Conservation (phyloP, 179 eudicot genomes). For the Vitellaria paradoxa region DNA sequence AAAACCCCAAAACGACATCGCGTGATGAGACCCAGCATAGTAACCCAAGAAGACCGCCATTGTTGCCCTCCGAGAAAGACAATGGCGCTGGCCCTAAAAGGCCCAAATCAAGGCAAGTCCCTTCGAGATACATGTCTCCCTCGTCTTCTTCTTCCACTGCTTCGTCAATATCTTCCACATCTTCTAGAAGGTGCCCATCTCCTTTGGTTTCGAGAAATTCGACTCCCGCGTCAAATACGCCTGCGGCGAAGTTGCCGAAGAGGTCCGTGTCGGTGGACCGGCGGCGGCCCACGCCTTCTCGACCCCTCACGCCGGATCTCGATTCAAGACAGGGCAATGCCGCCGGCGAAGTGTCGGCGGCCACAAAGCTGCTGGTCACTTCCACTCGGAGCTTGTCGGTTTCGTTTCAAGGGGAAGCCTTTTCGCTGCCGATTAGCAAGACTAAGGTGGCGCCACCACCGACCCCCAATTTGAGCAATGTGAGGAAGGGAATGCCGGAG, state of each 20-base stretch:
- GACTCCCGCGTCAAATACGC: constrained; percentile 18
- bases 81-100: too few relatives aligned
- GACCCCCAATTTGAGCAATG: constrained; percentile 41
- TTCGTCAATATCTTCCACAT: constrained; percentile 46
- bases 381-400: constrained; percentile 88
- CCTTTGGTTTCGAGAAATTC: constrained; percentile 58
- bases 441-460: constrained; percentile 50
- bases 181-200: constrained; percentile 71
- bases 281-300: constrained; percentile 48
- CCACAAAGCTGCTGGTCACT: constrained; percentile 70
- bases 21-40: constrained; percentile 26
- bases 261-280: constrained; percentile 84
- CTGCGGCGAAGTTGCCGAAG: constrained; percentile 28
- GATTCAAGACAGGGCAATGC: constrained; percentile 34
- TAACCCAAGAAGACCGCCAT: constrained; percentile 55
- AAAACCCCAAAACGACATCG: constrained; percentile 38
- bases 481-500: constrained; percentile 82
- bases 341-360: constrained; percentile 58
- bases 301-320: constrained; percentile 27
- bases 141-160: constrained; percentile 65
- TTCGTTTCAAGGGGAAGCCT: constrained; percentile 91
- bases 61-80: constrained; percentile 62
- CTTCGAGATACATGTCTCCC: constrained; percentile 86
- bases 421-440: constrained; percentile 84
- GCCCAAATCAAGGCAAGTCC: constrained; percentile 51